Evolutionary conservation across 1,284 basidiomycete genomes (phyloP), one percentile per base, ranked within the genome.

Genomic region (Ceratobasidium sp.): DNA sequence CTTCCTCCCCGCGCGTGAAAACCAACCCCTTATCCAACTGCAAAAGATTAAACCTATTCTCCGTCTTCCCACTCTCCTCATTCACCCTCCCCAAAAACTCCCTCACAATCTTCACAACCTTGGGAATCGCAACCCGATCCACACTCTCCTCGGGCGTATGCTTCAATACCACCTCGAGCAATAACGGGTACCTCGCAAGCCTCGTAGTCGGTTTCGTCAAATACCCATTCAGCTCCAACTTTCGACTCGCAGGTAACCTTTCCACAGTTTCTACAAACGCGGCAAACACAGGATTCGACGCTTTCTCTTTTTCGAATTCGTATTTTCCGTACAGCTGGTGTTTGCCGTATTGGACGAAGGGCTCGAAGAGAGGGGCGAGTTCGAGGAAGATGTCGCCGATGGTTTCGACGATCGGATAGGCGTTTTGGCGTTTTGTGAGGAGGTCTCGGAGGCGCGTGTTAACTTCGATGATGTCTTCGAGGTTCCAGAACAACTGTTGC

Each of bases 301-400:
- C 90, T 87, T 98, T 99, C 86, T 99, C 98, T 87, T 96, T 97
- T 86, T 99, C 98, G 82, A 99, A 99, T 84, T 98, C 96, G 82
- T 96, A 98, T 83, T 99, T 99, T 24, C 97, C 98, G 82, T 98
- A 99, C 74, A 99, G 85, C 82, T 99, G 98, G 82, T 99, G 97
- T 8, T 96, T 92, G 56, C 98, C 98, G 80, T 99, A 99, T 59
- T 90, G 90, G 67, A 99, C 96, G 80, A 99, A 99, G 1, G 96
- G 96, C 22, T 86, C 88, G 81, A 99, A 99, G 81, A 93, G 89
- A 0, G 95, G 95, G 1, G 97, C 94, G 47, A 90, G 86, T 65
- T 99, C 97, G 73, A 96, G 84, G 60, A 98, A 89, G 76, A 99
- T 91, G 83, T 99, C 98, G 0, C 95, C 95, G 75, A 99, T 93